Evolutionary conservation across 176 grass and related monocot genomes (phyloP).

Genomic region (Themeda triandra): DNA sequence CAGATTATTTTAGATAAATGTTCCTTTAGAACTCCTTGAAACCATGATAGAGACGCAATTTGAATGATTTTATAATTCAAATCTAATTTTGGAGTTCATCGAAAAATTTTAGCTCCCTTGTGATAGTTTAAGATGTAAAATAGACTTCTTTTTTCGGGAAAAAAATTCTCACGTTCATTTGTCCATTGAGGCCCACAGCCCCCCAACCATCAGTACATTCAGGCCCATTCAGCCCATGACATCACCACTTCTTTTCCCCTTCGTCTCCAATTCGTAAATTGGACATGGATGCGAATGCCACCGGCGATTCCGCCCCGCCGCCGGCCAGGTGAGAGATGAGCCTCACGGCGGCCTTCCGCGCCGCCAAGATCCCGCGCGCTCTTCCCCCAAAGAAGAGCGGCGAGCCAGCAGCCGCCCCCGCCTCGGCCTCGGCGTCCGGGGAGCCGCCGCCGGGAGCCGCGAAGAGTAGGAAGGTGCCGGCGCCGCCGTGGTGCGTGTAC

Average conservation of each 20-base stretch:
- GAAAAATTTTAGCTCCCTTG: no score
- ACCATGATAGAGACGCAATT: no score
- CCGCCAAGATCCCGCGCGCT: slow-evolving; percentile 30
- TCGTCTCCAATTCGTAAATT: background rate
- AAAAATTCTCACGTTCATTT: background rate
- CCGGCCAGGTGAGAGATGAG: slow-evolving; percentile 27
- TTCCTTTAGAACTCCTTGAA: no score
- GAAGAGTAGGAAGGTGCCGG: background rate
- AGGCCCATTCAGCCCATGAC: background rate
- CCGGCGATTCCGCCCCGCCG: background rate
- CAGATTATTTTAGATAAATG: no score
- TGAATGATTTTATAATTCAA: no score
- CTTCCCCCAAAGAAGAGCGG: slow-evolving; percentile 12
- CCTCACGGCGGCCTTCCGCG: slow-evolving; percentile 49
- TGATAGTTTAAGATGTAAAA: no score
- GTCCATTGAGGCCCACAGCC: background rate
- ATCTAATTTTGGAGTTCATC: no score
- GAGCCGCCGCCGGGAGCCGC: background rate
- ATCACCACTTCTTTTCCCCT: background rate
- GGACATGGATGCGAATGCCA: background rate
- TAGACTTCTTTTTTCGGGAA: no score
- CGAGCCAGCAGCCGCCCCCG: background rate
- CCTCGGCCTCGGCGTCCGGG: background rate
- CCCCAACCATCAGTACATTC: background rate
- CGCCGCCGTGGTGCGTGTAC: slow-evolving; percentile 39